These are phyloP conservation scores for Colletotrichum sp. DNA, from an alignment of 2,329 filamentous ascomycete species.

Conservation along the genomic window DNA sequence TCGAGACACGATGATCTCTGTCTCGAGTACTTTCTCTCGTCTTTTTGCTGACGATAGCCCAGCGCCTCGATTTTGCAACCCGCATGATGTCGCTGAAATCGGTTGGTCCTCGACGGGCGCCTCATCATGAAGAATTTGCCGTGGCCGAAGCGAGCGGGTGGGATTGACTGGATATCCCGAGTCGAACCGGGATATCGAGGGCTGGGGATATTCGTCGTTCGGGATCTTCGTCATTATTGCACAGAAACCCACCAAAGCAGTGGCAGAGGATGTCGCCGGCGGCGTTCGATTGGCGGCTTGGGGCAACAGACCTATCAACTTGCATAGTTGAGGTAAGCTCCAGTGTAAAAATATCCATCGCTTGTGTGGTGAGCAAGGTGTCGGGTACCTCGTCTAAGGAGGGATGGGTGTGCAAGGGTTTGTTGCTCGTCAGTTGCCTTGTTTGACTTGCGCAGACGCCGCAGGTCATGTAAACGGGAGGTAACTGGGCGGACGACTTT, in stretches of 20 bases:
- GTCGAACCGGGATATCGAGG: not conserved
- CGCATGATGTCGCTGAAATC: not conserved
- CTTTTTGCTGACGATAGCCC: not conserved
- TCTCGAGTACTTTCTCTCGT: not conserved
- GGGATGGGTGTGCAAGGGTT: not conserved
- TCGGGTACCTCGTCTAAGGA: not conserved
- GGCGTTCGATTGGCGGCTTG: constrained; percentile 7
- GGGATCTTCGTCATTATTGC: not conserved
- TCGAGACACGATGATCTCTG: not conserved
- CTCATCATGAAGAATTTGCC: not conserved
- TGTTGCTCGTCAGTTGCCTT: not conserved
- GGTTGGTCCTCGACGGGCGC: not conserved
- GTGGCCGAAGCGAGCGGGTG: not conserved
- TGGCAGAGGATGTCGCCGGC: constrained; percentile 5
- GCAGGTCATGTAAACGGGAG: not conserved
- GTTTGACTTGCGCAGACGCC: not conserved
- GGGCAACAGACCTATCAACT: not conserved
- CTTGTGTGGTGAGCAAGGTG: not conserved
- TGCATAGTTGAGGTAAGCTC: not conserved
- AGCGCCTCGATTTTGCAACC: not conserved
- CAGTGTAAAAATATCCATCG: not conserved
- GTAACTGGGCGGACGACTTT: not conserved
- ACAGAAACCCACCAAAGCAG: constrained; percentile 1
- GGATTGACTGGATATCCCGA: not conserved
- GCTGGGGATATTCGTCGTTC: not conserved